These are phyloP conservation scores for Cystobasidiaceae sp. DNA, from an alignment of 1,284 basidiomycete species.

Conservation along the genomic window DNA sequence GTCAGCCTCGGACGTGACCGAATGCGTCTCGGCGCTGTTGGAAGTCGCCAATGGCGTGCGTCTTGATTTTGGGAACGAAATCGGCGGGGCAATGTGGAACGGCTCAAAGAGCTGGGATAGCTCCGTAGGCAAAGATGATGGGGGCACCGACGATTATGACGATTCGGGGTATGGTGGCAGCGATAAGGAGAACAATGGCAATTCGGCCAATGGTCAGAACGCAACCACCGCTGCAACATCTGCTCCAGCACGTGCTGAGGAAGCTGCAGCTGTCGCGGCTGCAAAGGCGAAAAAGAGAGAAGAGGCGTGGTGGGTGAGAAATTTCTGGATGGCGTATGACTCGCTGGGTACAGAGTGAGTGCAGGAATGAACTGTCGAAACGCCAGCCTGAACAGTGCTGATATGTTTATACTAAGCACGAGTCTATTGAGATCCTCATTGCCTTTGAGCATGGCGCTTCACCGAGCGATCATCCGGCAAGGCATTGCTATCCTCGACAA, in stretches of 20 bases:
- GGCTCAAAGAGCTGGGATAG: slow-evolving; percentile 26
- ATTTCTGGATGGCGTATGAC: slow-evolving; percentile 91
- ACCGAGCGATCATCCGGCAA: slow-evolving; percentile 84
- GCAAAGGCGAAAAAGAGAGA: slow-evolving; percentile 49
- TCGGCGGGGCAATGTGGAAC: slow-evolving; percentile 75
- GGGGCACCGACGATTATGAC: slow-evolving; percentile 38
- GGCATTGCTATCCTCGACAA: slow-evolving; percentile 95
- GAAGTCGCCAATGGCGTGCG: slow-evolving; percentile 85
- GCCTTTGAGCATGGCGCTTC: slow-evolving; percentile 80
- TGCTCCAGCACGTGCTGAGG: slow-evolving; percentile 29
- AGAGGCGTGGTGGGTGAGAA: slow-evolving; percentile 73
- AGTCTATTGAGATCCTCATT: slow-evolving; percentile 68
- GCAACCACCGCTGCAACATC: slow-evolving; percentile 33
- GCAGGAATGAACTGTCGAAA: too few species aligned
- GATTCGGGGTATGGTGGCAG: slow-evolving; percentile 60
- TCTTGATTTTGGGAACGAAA: slow-evolving; percentile 76
- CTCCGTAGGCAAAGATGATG: slow-evolving; percentile 39
- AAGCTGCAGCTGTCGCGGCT: slow-evolving; percentile 32
- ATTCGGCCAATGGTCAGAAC: slow-evolving; percentile 47
- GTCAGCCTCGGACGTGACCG: slow-evolving; percentile 88
- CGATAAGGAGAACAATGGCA: slow-evolving; percentile 53
- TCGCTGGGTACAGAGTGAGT: slow-evolving; percentile 74
- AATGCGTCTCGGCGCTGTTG: slow-evolving; percentile 78
- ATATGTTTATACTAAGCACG: slow-evolving; percentile 52
- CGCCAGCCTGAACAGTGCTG: slow-evolving; percentile 26